Percentiles rank a stretch among this genome's conserved stretches.
Conservation (phyloP, 176 grass and related monocot genomes). For the Lolium perenne region DNA sequence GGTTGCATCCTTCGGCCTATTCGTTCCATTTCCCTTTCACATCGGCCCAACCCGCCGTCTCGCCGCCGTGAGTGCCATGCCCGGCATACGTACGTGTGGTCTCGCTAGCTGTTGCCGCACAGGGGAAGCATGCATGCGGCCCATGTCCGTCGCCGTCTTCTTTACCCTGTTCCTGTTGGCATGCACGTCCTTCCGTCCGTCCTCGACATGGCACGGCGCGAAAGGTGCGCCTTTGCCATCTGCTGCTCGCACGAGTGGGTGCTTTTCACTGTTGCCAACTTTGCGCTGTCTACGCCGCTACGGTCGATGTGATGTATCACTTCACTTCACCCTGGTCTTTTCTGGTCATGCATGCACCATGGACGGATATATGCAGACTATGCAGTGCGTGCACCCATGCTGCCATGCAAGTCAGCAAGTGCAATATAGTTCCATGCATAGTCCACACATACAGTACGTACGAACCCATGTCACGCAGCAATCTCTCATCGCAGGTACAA, state of each 20-base stretch:
- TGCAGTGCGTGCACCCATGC: too few relatives aligned
- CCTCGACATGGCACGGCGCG: not conserved
- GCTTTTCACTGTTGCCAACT: not conserved
- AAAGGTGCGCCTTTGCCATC: too few relatives aligned
- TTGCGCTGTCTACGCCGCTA: not conserved
- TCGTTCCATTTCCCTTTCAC: too few relatives aligned
- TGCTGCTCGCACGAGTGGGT: too few relatives aligned
- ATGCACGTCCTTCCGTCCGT: not conserved
- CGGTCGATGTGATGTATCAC: not conserved
- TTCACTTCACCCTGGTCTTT: not conserved
- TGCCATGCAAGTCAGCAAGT: too few relatives aligned
- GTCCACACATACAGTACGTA: not conserved
- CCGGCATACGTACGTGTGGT: not conserved
- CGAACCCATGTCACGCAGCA: too few relatives aligned
- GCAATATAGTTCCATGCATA: not conserved
- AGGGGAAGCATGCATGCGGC: not conserved
- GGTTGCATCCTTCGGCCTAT: too few relatives aligned
- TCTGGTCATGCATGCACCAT: not conserved
- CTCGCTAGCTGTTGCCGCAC: not conserved
- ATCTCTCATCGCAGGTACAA: too few relatives aligned
- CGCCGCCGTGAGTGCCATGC: too few relatives aligned
- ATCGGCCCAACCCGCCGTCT: too few relatives aligned
- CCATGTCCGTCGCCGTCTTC: not conserved
- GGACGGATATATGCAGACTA: too few relatives aligned
- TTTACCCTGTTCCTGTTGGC: not conserved